A percentile compares a stretch with the other conserved stretches of the same genome.
Evolutionary conservation across 768 basidiomycete genomes (phyloP).

Genomic region (Kwoniella dendrophila): DNA sequence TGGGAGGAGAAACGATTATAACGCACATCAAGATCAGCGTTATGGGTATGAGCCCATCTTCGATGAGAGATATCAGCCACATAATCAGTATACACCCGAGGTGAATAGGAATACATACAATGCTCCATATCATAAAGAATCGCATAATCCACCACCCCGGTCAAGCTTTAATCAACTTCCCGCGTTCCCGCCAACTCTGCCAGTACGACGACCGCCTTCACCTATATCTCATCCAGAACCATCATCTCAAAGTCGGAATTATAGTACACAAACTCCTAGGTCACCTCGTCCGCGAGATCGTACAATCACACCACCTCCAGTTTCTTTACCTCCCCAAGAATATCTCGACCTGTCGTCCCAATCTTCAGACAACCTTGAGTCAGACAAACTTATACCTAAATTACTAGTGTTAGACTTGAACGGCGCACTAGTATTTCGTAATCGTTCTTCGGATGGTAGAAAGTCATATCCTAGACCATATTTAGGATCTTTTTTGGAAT

Average conservation of each 20-base stretch:
- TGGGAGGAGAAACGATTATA: not conserved
- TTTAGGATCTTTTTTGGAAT: slow-evolving; percentile 47
- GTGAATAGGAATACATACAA: too few species aligned
- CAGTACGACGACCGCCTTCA: not conserved
- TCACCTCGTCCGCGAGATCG: not conserved
- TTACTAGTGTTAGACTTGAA: slow-evolving; percentile 54
- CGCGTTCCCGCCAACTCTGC: not conserved
- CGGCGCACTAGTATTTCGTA: slow-evolving; percentile 47
- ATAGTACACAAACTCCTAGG: not conserved
- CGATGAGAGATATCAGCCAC: too few species aligned
- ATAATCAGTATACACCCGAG: too few species aligned
- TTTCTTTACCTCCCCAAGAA: slow-evolving; percentile 16
- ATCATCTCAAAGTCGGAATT: not conserved
- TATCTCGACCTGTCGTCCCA: slow-evolving; percentile 18
- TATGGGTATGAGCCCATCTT: too few species aligned
- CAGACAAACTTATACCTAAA: slow-evolving; percentile 26
- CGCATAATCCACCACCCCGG: too few species aligned
- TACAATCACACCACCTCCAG: slow-evolving; percentile 10
- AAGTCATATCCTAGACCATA: slow-evolving; percentile 45
- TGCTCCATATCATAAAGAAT: too few species aligned
- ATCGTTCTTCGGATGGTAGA: slow-evolving; percentile 17
- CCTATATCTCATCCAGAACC: not conserved
- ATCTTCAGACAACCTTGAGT: not conserved
- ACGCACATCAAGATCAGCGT: too few species aligned
- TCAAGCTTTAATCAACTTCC: too few species aligned